These are phyloP conservation scores for Hibiscus tridactylites DNA, from an alignment of 345 rosid species.

Conservation along the genomic window DNA sequence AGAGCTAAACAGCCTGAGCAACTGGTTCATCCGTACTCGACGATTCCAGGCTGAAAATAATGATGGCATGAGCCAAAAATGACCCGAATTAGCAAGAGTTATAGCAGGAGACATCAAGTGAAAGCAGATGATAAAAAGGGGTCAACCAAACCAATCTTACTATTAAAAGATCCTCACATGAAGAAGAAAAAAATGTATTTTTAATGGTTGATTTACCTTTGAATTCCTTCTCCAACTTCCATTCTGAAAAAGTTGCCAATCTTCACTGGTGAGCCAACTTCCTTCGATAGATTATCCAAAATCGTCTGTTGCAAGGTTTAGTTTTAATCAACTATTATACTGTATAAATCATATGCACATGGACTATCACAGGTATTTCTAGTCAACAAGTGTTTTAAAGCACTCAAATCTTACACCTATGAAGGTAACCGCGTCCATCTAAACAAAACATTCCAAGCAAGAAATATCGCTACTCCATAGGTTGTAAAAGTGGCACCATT, in stretches of 20 bases:
- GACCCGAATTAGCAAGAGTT: background rate
- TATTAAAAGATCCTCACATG: background rate
- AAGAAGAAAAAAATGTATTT: too few species aligned
- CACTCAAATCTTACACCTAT: background rate
- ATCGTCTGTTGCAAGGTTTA: constrained; percentile 36
- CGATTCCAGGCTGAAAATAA: constrained; percentile 38
- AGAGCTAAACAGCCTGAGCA: constrained; percentile 43
- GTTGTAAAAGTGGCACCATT: background rate
- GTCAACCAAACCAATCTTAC: background rate
- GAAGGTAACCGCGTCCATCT: background rate
- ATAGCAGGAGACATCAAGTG: background rate
- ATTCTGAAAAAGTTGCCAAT: constrained; percentile 74
- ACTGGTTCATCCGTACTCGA: constrained; percentile 37
- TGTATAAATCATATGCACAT: background rate
- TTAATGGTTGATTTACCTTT: constrained; percentile 38
- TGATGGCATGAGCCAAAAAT: background rate
- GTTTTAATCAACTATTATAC: constrained; percentile 1
- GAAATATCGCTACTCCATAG: background rate
- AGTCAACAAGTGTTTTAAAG: background rate
- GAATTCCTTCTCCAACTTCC: constrained; percentile 95
- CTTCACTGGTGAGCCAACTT: constrained; percentile 73
- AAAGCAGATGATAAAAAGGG: background rate
- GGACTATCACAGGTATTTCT: background rate
- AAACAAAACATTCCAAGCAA: background rate
- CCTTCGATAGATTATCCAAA: constrained; percentile 60